These are phyloP conservation scores for Penicillium crustosum DNA, from an alignment of 2,329 filamentous ascomycete species.

Conservation along the genomic window DNA sequence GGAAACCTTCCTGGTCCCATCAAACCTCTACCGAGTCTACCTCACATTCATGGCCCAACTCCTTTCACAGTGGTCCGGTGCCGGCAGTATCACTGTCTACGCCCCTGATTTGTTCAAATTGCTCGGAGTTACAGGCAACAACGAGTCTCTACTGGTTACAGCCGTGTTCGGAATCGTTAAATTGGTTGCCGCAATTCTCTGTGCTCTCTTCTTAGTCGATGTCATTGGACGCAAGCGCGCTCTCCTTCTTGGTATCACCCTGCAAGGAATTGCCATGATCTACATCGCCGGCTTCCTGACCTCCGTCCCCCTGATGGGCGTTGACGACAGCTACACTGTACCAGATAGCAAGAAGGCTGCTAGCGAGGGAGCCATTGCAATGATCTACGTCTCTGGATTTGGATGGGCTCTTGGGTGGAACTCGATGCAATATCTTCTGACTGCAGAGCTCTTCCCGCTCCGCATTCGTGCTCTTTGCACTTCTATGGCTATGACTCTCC, in stretches of 20 bases:
- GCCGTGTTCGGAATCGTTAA: conserved; percentile 76
- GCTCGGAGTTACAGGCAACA: conserved; percentile 66
- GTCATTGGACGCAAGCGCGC: conserved; percentile 72
- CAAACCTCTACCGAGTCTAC: conserved; percentile 71
- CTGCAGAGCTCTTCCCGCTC: conserved; percentile 74
- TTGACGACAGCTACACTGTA: conserved; percentile 51
- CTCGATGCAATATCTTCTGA: conserved; percentile 75
- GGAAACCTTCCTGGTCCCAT: conserved; percentile 66
- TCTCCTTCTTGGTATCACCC: conserved; percentile 59
- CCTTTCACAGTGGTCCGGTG: conserved; percentile 72
- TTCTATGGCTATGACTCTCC: conserved; percentile 72
- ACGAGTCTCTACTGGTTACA: conserved; percentile 70
- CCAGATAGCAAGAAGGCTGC: conserved; percentile 53
- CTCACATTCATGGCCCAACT: conserved; percentile 68
- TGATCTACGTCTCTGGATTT: conserved; percentile 69
- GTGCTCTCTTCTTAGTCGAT: conserved; percentile 76
- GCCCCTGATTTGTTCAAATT: conserved; percentile 71
- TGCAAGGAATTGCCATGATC: conserved; percentile 62
- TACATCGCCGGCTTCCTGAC: conserved; percentile 64
- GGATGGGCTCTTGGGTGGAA: conserved; percentile 75
- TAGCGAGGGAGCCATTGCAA: conserved; percentile 64
- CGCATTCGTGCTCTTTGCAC: conserved; percentile 70
- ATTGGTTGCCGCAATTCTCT: conserved; percentile 64
- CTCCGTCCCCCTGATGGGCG: conserved; percentile 58
- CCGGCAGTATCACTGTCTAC: conserved; percentile 73